Evolutionary conservation across 2,329 filamentous ascomycete genomes (phyloP), one percentile per base, ranked within the genome.

Genomic region (Ceratocystis cubensis): DNA sequence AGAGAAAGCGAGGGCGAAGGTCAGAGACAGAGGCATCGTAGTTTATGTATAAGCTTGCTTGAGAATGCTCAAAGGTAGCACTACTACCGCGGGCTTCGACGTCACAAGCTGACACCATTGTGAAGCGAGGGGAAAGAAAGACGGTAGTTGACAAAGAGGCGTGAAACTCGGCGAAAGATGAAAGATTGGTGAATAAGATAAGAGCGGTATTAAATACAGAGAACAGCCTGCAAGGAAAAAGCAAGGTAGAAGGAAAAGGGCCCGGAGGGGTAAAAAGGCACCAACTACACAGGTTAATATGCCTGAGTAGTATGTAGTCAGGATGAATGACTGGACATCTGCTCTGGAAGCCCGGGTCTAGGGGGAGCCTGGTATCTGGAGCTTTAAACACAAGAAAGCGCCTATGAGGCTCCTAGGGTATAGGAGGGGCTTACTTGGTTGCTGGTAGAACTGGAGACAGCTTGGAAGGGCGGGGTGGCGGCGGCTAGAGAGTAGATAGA

Each of bases 1-100:
- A 69, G 15, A 72, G 63, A n/a, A 72, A 61, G 66, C 71, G 69
- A 25, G 70, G 59, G 41, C 61, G 66, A 25, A 68, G 65, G 7
- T 65, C 64, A 28, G 66, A 61, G n/a, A 69, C 53, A 30, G 57
- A 62, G 33, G 44, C 46, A 25, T 53, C 30, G 8, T 8, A 33
- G 22, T 50, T 37, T 15, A 66, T 61, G 20, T 46, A 28, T 6
- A 68, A 28, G 22, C 10, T 62, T 45, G 44, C 28, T 20, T 53
- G 44, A 20, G 59, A 62, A 50, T 53, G 61, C 48, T 66, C 30
- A 10, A 66, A 45, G 44, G 61, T 25, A 28, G 50, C 22, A 41
- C 61, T 64, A 28, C 41, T 61, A 15, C 64, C 64, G 13, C 64
- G 17, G 48, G 48, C 25, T 30, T 65, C 50, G 59, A 28, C 30